Base-by-base conservation (phyloP, 352 stramenopile genomes). In the Phytophthora pluvialis region DNA sequence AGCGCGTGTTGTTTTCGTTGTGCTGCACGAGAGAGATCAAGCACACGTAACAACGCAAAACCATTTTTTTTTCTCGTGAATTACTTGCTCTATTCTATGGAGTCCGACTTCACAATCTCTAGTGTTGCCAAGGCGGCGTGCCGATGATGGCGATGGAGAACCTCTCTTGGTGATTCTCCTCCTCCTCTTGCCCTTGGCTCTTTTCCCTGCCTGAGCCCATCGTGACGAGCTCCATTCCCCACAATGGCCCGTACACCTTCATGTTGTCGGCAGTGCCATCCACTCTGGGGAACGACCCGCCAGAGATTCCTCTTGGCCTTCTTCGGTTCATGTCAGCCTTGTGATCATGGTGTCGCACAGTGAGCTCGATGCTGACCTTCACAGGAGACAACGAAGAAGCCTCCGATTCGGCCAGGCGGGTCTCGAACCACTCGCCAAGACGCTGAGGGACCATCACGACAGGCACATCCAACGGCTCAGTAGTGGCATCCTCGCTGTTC, bases 361-460 rank as follows among this genome's bases (percentile, higher is more conserved):
- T 57, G 4, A 92, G 53, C 38, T 84, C 70, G 26, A 90, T 62
- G 11, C 63, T 67, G 18, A 80, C 65, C 6, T 60, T 71, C 5
- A 78, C 56, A 45, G 66, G 56, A 55, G 66, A 46, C 25, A 75
- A 18, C 3, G 61, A 67, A 49, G 47, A 60, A 32, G 44, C 26
- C 5, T 67, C 39, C 7, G 67, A 28, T 63, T 63, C 48, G 42
- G 53, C 53, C 18, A 78, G 35, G 12, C 62, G 63, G 7, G 31
- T 57, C 47, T 72, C 45, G 16, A 93, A 77, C 82, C 79, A 93
- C 21, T 84, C 75, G 12, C 82, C 84, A 8, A 86, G 75, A 15
- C 84, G 79, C 12, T 77, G 68, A 18, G 84, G 70, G 10, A 93
- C 57, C 84, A 93, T 91, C 54, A 91, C 74, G 7, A 80, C 77